Evolutionary conservation across 768 basidiomycete species (phyloP).

Genomic region (Dentipellis sp.): DNA sequence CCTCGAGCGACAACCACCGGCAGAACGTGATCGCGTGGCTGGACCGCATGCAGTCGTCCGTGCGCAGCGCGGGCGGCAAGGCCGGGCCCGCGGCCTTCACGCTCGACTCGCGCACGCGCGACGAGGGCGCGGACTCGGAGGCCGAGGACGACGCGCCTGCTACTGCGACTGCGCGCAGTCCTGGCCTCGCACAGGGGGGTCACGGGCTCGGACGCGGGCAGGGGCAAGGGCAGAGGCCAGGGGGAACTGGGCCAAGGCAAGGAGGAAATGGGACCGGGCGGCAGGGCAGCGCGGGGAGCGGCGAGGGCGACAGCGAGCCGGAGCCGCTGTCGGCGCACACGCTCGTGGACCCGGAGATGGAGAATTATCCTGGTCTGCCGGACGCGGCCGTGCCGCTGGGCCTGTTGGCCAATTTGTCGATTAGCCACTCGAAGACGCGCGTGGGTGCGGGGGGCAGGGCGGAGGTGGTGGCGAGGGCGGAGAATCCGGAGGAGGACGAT

Average conservation of each 20-base stretch:
- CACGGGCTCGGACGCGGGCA: slow-evolving; percentile 15
- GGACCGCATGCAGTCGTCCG: slow-evolving; percentile 55
- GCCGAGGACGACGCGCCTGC: slow-evolving; percentile 36
- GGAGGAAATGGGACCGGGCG: too few species aligned
- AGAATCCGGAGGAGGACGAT: slow-evolving; percentile 21
- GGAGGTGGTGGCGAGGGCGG: slow-evolving; percentile 10
- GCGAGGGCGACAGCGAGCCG: slow-evolving; percentile 6
- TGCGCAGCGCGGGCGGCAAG: slow-evolving; percentile 37
- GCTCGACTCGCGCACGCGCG: slow-evolving; percentile 25
- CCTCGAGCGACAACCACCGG: slow-evolving; percentile 64
- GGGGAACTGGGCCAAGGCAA: too few species aligned
- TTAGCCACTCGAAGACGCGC: slow-evolving; percentile 42
- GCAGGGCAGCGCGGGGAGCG: slow-evolving; percentile 11
- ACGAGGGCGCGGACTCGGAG: slow-evolving; percentile 1
- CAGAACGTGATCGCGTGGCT: slow-evolving; percentile 67
- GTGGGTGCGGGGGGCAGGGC: slow-evolving; percentile 32
- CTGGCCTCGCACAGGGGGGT: slow-evolving; percentile 17
- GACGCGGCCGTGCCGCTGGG: slow-evolving; percentile 70
- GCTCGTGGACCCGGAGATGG: slow-evolving; percentile 29
- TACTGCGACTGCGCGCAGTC: neutral
- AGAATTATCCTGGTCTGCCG: slow-evolving; percentile 40
- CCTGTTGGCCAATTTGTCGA: slow-evolving; percentile 60
- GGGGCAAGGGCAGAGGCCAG: slow-evolving; percentile 18
- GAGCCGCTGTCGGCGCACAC: slow-evolving; percentile 13
- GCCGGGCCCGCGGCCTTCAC: slow-evolving; percentile 39